A percentile compares a stretch with the other conserved stretches of the same genome.
Conservation (phyloP, 75 land plant genomes). For the Pinus tabuliformis region DNA sequence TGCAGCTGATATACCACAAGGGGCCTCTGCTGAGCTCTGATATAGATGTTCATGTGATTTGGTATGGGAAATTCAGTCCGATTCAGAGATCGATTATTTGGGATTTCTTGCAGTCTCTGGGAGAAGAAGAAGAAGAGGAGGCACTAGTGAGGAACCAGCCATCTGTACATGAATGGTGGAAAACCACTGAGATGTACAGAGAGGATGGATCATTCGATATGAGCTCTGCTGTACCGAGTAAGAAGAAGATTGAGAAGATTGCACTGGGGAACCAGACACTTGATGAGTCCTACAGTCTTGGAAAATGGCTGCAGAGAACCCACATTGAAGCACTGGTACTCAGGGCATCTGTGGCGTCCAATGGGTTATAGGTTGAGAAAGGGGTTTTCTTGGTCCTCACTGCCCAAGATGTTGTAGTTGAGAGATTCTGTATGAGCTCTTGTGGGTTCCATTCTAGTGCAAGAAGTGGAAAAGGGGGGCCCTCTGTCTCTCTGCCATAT, state of each 20-base stretch:
- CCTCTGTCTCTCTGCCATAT: conserved; percentile 16
- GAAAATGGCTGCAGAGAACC: conserved; percentile 11
- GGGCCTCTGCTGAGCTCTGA: conserved; percentile 26
- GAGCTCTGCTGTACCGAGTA: background rate
- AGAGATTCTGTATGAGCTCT: conserved; percentile 46
- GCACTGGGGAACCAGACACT: conserved; percentile 13
- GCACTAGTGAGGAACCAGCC: background rate
- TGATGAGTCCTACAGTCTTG: conserved; percentile 13
- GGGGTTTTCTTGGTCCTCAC: conserved; percentile 42
- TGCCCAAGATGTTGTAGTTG: too few species aligned
- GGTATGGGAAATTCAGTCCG: conserved; percentile 45
- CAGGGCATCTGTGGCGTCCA: background rate
- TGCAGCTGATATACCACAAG: conserved; percentile 29
- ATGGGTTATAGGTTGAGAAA: background rate
- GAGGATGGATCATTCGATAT: too few species aligned
- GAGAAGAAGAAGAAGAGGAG: background rate
- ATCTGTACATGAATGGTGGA: conserved; percentile 19
- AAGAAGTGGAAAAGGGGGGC: conserved; percentile 1
- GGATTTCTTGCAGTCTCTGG: conserved; percentile 35
- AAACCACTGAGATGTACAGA: conserved; percentile 5
- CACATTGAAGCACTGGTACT: conserved; percentile 22
- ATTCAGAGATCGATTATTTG: conserved; percentile 19
- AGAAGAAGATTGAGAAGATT: background rate
- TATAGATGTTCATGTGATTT: conserved; percentile 23
- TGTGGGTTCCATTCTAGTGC: conserved; percentile 34